Evolutionary conservation across 2,329 filamentous ascomycete species (phyloP).

Genomic region (Sphaerostilbella broomeana): DNA sequence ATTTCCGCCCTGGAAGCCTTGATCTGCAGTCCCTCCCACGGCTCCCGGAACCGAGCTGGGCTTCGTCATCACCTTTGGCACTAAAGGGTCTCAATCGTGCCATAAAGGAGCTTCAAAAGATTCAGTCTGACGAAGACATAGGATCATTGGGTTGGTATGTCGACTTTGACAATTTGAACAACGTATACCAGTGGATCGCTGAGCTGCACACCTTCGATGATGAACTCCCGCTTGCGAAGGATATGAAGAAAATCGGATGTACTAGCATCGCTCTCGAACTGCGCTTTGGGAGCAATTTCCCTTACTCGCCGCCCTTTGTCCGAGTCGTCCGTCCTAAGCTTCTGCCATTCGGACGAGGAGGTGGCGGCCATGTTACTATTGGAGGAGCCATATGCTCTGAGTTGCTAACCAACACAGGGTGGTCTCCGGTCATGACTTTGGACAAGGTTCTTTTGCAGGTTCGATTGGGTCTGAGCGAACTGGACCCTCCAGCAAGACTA

Average conservation of each 20-base stretch:
- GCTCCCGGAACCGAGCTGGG: constrained; percentile 38
- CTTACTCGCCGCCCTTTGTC: constrained; percentile 75
- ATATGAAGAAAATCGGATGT: constrained; percentile 59
- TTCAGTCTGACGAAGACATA: constrained; percentile 54
- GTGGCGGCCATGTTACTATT: constrained; percentile 77
- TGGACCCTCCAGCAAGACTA: constrained; percentile 70
- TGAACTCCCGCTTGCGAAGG: constrained; percentile 60
- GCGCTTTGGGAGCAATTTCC: constrained; percentile 70
- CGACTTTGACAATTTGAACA: constrained; percentile 57
- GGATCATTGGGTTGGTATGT: constrained; percentile 80
- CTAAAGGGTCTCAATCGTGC: constrained; percentile 35
- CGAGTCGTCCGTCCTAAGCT: constrained; percentile 78
- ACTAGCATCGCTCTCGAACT: constrained; percentile 73
- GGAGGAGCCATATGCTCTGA: constrained; percentile 84
- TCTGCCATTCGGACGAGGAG: constrained; percentile 61
- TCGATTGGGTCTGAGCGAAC: constrained; percentile 63
- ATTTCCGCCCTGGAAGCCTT: constrained; percentile 61
- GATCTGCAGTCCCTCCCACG: constrained; percentile 55
- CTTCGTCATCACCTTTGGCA: constrained; percentile 22
- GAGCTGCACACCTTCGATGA: constrained; percentile 78
- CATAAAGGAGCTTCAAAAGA: constrained; percentile 54
- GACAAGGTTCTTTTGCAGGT: constrained; percentile 79
- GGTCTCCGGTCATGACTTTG: constrained; percentile 65
- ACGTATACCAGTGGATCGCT: constrained; percentile 87
- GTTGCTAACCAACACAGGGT: constrained; percentile 75